phyloP scores from a whole-genome alignment of 306 rosid species.

The Neltuma alba region DNA sequence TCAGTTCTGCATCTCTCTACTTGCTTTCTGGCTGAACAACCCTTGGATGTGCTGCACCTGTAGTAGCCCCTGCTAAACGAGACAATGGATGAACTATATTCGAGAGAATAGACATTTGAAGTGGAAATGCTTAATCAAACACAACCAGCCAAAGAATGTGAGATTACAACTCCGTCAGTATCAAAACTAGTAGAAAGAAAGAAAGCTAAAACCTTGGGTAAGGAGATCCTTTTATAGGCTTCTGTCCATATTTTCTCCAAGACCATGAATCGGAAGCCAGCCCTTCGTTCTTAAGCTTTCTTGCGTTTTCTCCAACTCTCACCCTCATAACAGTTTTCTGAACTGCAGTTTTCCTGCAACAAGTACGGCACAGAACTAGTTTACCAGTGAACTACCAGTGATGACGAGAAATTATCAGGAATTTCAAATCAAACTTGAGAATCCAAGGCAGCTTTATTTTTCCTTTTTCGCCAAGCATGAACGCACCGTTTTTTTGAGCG shows the following conservation, averaged over 20 bases:
- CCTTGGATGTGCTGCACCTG: constrained; percentile 89
- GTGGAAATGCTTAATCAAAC: background rate
- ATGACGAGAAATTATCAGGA: background rate
- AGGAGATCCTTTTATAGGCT: constrained; percentile 96
- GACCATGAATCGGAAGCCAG: constrained; percentile 91
- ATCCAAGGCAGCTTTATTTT: background rate
- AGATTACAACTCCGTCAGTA: background rate
- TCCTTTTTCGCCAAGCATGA: background rate
- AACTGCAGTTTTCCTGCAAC: constrained; percentile 58
- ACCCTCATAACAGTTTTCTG: constrained; percentile 58
- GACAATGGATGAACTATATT: background rate
- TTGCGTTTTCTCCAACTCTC: constrained; percentile 67
- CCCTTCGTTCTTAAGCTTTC: constrained; percentile 89
- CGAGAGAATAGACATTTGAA: background rate
- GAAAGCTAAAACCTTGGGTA: constrained; percentile 76
- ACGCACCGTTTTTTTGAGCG: constrained; percentile 64
- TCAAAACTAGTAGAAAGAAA: background rate
- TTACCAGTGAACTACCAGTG: too few relatives aligned
- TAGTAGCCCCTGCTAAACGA: constrained; percentile 71
- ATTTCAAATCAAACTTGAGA: background rate
- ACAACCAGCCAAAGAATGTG: background rate
- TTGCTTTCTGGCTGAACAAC: constrained; percentile 92
- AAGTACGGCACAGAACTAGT: constrained; percentile 29
- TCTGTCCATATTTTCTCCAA: constrained; percentile 99
- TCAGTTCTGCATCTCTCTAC: constrained; percentile 93